Percentiles rank a stretch among this genome's conserved stretches.
Evolutionary conservation across 2,329 filamentous ascomycete genomes (phyloP).

Genomic region (Cytospora piceae): DNA sequence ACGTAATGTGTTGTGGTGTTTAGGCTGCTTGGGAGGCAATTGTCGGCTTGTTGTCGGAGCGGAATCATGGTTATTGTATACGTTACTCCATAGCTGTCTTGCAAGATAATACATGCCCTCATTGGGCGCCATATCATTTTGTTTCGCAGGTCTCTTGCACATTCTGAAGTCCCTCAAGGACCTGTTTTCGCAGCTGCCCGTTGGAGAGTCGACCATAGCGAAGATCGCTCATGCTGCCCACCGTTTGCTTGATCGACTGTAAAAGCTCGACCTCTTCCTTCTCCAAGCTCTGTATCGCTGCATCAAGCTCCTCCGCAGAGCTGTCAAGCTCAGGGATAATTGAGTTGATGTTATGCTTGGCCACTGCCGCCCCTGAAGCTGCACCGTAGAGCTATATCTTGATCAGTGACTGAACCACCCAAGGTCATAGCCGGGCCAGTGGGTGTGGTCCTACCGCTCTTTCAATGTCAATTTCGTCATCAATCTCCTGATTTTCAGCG

Average conservation of each 20-base stretch:
- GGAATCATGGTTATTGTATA: conserved; percentile 11
- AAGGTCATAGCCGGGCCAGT: conserved; percentile 26
- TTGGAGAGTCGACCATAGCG: conserved; percentile 78
- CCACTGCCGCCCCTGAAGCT: conserved; percentile 56
- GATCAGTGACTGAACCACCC: not conserved
- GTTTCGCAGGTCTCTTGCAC: conserved; percentile 66
- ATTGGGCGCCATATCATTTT: conserved; percentile 35
- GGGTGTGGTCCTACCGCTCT: conserved; percentile 50
- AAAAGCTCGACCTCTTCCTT: conserved; percentile 65
- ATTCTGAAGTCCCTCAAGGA: conserved; percentile 67
- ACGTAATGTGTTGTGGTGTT: conserved; percentile 23
- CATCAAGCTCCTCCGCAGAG: conserved; percentile 67
- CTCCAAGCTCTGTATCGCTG: conserved; percentile 68
- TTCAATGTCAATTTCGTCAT: conserved; percentile 68
- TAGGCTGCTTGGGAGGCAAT: conserved; percentile 10
- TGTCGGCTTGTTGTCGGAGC: conserved; percentile 19
- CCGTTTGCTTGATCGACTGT: conserved; percentile 63
- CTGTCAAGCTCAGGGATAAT: conserved; percentile 71
- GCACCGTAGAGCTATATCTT: conserved; percentile 49
- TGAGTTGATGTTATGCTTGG: conserved; percentile 63
- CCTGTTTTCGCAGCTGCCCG: conserved; percentile 64
- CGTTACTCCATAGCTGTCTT: conserved; percentile 10
- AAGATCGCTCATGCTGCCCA: conserved; percentile 79
- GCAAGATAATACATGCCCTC: conserved; percentile 13
- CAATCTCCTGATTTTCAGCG: conserved; percentile 58